Percentiles rank a stretch among this genome's conserved stretches.
phyloP scores from a whole-genome alignment of 2,329 filamentous ascomycete genomes.

The Davidsoniella eucalypti region DNA sequence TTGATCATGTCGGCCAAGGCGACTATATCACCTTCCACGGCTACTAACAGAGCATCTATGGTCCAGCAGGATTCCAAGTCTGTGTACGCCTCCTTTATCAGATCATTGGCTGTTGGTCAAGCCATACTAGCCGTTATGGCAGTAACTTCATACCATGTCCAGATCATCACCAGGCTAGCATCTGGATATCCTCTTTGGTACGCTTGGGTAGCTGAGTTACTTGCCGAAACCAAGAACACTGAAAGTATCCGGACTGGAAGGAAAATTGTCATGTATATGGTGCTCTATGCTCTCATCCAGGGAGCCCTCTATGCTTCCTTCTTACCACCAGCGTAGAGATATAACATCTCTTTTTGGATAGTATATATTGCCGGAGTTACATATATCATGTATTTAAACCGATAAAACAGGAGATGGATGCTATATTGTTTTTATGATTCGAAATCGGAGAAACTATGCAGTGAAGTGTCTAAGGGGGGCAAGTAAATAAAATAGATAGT shows the following conservation, averaged over 20 bases:
- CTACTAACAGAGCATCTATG: not conserved
- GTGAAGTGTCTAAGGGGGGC: not conserved
- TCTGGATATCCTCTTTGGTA: slow-evolving; percentile 88
- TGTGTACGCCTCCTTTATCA: slow-evolving; percentile 21
- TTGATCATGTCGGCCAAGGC: slow-evolving; percentile 22
- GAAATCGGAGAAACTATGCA: no score
- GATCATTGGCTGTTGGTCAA: slow-evolving; percentile 55
- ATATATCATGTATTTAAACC: not conserved
- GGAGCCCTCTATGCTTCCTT: slow-evolving; percentile 76
- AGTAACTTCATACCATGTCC: slow-evolving; percentile 72
- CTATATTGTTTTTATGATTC: no score
- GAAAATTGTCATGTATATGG: slow-evolving; percentile 46
- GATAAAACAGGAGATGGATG: not conserved
- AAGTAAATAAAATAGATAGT: not conserved
- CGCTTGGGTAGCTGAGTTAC: slow-evolving; percentile 49
- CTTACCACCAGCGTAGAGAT: slow-evolving; percentile 62
- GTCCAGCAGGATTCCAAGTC: slow-evolving; percentile 9
- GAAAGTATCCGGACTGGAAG: slow-evolving; percentile 18
- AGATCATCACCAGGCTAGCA: slow-evolving; percentile 79
- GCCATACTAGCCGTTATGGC: slow-evolving; percentile 54
- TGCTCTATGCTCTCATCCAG: slow-evolving; percentile 72
- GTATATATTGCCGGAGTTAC: not conserved
- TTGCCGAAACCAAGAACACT: slow-evolving; percentile 17
- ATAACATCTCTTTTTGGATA: slow-evolving; percentile 32
- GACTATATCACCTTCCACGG: not conserved